Base-by-base conservation (phyloP, 2,329 filamentous ascomycete genomes). In the Blastomyces parvus region DNA sequence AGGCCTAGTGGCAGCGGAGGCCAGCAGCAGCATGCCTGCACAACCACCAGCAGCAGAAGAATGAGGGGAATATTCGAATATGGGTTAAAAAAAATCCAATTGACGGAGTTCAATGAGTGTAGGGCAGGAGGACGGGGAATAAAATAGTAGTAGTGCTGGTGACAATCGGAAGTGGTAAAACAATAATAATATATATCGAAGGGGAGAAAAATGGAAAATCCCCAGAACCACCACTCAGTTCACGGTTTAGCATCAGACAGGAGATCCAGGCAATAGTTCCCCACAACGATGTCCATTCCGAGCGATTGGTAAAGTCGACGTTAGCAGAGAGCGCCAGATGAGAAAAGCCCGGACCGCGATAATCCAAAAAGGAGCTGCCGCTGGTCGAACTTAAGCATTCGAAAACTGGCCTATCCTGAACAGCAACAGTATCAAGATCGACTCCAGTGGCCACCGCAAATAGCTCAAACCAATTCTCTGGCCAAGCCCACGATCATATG, bases 1-100 rank as follows among this genome's bases (percentile, higher is more conserved):
- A 66, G 66, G 65, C 19, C 50, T 55, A 58, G 55, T 33, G 30
- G 33, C 46, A 55, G 55, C 22, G 42, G n/a, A n/a, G n/a, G 52
- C 14, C 56, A 44, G 36, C 33, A 55, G 5, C 59, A 40, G 27
- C 60, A 62, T 55, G 52, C 48, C 48, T 55, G 38, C 60, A 62
- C 60, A 38, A 44, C 48, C 8, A 33, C 7, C n/a, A 17, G 1
- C 11, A 60, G 52, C 44, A 64, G 14, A 48, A 25, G 25, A 14
- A 38, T 40, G 22, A 11, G 30, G 14, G 11, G 33, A n/a, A 38
- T n/a, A n/a, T n/a, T n/a, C n/a, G n/a, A 38, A 38, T 22, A 38
- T 25, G 33, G 7, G 3, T 36, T 9, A 36, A 55, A 33, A 55
- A 19, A 30, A 14, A 7, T 30, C 27, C 7, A 48, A 48, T 48